These are phyloP conservation scores for Cardamine resedifolia DNA, from an alignment of 345 rosid species.

Conservation along the genomic window DNA sequence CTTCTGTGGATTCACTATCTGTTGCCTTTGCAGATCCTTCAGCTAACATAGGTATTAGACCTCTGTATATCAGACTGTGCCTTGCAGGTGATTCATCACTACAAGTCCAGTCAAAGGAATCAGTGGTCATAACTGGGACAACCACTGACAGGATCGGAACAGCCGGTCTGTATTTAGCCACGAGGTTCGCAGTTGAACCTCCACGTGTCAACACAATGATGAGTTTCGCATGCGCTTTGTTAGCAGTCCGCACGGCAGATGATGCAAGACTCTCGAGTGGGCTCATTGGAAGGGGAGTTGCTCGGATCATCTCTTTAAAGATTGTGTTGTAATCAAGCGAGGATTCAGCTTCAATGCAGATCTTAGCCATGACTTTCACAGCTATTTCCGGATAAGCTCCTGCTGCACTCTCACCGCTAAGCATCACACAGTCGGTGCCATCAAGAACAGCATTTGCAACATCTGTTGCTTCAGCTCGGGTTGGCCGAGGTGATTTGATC, in stretches of 20 bases:
- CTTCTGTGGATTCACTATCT: conserved; percentile 85
- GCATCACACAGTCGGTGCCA: conserved; percentile 93
- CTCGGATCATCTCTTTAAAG: conserved; percentile 84
- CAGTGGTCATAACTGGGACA: conserved; percentile 80
- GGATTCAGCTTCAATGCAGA: conserved; percentile 80
- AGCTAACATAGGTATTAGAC: conserved; percentile 76
- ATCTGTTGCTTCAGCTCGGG: conserved; percentile 93
- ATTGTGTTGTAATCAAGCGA: conserved; percentile 78
- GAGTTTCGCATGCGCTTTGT: conserved; percentile 83
- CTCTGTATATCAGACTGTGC: conserved; percentile 81
- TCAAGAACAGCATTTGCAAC: conserved; percentile 93
- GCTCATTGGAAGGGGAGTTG: conserved; percentile 93
- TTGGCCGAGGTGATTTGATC: conserved; percentile 92
- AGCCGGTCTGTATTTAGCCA: conserved; percentile 92
- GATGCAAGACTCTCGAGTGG: conserved; percentile 94
- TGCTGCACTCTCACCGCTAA: conserved; percentile 91
- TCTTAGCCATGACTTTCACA: conserved; percentile 78
- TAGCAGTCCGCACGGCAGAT: conserved; percentile 87
- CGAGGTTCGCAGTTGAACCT: conserved; percentile 83
- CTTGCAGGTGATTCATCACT: conserved; percentile 93
- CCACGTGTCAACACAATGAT: conserved; percentile 88
- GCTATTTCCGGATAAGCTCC: conserved; percentile 88
- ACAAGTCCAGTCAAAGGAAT: conserved; percentile 84
- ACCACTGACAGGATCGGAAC: conserved; percentile 90
- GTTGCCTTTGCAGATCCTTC: conserved; percentile 97